Conservation (phyloP, 2,329 filamentous ascomycete species). For the Metarhizium album region DNA sequence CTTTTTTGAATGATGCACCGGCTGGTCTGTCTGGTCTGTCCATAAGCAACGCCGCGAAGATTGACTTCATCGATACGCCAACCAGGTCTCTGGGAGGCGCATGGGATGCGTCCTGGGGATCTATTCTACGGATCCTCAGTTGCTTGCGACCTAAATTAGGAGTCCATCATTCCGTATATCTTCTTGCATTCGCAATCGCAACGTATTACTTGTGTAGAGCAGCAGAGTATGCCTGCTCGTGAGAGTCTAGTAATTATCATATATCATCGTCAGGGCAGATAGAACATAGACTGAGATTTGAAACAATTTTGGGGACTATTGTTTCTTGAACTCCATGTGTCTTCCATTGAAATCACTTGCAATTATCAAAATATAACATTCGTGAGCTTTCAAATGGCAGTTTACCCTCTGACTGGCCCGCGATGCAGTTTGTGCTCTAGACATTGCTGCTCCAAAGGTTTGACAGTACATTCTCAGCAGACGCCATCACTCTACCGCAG, state of each 20-base stretch:
- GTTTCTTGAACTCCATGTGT: too few relatives aligned
- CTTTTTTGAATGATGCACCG: slow-evolving; percentile 8
- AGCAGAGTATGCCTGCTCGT: neutral
- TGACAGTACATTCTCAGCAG: too few relatives aligned
- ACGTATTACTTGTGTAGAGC: neutral
- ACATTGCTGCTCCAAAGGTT: too few relatives aligned
- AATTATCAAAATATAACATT: too few relatives aligned
- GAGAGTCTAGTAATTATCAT: neutral
- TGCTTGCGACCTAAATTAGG: neutral
- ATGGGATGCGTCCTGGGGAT: slow-evolving; percentile 2
- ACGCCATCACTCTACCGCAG: too few relatives aligned
- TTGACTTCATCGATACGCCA: neutral
- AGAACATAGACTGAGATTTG: too few relatives aligned
- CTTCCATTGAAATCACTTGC: too few relatives aligned
- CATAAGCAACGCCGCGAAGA: neutral
- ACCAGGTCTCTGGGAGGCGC: neutral
- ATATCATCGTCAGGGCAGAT: neutral
- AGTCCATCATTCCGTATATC: neutral
- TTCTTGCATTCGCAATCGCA: neutral
- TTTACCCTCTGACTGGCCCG: too few relatives aligned
- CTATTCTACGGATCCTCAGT: neutral
- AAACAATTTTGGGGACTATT: too few relatives aligned
- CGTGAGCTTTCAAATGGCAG: too few relatives aligned
- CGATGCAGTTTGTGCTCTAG: too few relatives aligned
- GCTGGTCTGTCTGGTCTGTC: slow-evolving; percentile 6